Conservation (phyloP, 108 stramenopile genomes). For the Pseudonitzschia delicatissima region DNA sequence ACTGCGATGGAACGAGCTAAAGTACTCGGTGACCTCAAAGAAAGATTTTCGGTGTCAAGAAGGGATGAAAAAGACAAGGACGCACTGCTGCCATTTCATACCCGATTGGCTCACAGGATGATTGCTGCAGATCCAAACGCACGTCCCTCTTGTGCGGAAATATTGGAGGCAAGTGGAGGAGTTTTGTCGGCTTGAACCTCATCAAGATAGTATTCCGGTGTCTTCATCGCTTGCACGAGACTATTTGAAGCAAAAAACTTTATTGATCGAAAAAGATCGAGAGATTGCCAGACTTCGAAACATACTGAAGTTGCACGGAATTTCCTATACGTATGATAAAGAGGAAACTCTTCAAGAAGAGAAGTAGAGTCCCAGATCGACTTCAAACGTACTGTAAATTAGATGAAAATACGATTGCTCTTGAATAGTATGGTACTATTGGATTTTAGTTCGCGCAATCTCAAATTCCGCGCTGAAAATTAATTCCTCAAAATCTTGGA, state of each 20-base stretch:
- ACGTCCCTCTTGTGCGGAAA: constrained; percentile 16
- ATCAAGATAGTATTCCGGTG: background rate
- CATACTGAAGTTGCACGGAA: constrained; percentile 1
- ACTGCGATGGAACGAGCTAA: constrained; percentile 47
- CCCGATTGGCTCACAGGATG: constrained; percentile 6
- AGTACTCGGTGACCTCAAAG: constrained; percentile 9
- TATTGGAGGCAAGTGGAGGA: constrained; percentile 5
- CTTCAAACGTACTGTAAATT: too few species aligned
- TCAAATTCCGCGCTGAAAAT: too few species aligned
- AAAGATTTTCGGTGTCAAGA: background rate
- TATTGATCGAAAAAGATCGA: constrained; percentile 1
- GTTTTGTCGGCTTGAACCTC: background rate
- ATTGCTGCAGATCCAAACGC: background rate
- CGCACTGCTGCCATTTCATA: constrained; percentile 1
- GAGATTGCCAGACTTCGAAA: constrained; percentile 12
- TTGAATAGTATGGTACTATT: too few species aligned
- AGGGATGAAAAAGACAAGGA: background rate
- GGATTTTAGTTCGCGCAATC: too few species aligned
- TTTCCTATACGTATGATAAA: background rate
- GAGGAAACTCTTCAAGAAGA: too few species aligned
- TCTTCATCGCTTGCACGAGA: background rate
- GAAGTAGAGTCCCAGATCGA: too few species aligned
- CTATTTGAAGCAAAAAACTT: background rate
- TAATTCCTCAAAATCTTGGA: too few species aligned
- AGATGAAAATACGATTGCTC: too few species aligned